Base-by-base conservation (phyloP, 2,329 filamentous ascomycete species). In the Epichloe uncinata region DNA sequence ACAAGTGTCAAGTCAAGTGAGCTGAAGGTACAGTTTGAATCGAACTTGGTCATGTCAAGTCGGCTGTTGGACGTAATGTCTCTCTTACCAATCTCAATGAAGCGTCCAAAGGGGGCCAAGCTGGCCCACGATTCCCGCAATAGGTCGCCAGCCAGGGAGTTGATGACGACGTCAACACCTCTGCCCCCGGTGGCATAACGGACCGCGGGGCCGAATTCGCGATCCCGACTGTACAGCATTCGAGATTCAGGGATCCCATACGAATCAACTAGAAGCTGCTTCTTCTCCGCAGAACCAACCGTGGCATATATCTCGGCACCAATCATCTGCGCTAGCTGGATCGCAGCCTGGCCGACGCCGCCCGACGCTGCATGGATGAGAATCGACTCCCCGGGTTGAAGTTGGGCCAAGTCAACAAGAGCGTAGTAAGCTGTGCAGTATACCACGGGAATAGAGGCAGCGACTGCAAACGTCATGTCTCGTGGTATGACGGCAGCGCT, bases 121-220 rank as follows among this genome's bases (percentile, higher is more conserved):
- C 67, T 71, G 3, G 64, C 61, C 69, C 67, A 73, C 0, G 70
- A 68, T 38, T 69, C 67, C 2, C 63, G 61, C 3, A 73, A 56
- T 1, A 62, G 57, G 15, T 41, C 45, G 20, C 45, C 45, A 9
- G 37, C 45, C 13, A 47, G 36, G 68, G 68, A 72, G 57, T 73
- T 68, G 57, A 90, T 81, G 13, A 85, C 82, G 0, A 81, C 79
- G 64, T 90, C 85, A 1, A 83, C 83, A 11, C 85, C 85, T 3
- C 58, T 63, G 12, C 75, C 76, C 0, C 52, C 50, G 0, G 67
- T 70, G 2, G 54, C 56, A 26, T 20, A 56, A 47, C 30, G 50
- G 37, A n/a, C 54, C 6, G 26, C 51, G 45, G 2, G 50, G 44
- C 0, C 54, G 22, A 65, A 64, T 15, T 52, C 53, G 4, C 52